Percentiles rank a stretch among this genome's conserved stretches.
phyloP scores from a whole-genome alignment of 208 protist species.

The Crithidia fasciculata region DNA sequence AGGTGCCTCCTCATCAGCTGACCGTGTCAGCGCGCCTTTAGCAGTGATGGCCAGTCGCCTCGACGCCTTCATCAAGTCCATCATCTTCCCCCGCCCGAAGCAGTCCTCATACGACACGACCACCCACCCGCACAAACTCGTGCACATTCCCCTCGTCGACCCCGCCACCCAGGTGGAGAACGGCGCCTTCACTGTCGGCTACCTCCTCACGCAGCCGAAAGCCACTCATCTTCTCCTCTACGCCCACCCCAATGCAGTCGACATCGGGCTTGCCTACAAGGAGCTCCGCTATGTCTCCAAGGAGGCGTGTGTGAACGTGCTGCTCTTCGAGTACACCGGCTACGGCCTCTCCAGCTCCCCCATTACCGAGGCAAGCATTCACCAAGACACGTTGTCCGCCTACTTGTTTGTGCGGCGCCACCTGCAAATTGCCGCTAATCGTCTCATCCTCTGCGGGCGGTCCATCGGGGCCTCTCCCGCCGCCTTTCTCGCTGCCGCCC shows the following conservation, averaged over 20 bases:
- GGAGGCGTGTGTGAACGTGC: slow-evolving; percentile 57
- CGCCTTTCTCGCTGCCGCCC: slow-evolving; percentile 50
- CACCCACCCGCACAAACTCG: slow-evolving; percentile 42
- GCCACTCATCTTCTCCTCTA: slow-evolving; percentile 78
- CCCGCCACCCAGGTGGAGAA: slow-evolving; percentile 47
- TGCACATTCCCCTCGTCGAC: slow-evolving; percentile 73
- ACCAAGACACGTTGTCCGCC: slow-evolving; percentile 68
- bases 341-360: slow-evolving; percentile 72
- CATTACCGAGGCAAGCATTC: slow-evolving; percentile 63
- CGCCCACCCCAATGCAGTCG: slow-evolving; percentile 86
- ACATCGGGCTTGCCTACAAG: slow-evolving; percentile 80
- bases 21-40: slow-evolving; percentile 9
- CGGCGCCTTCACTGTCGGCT: slow-evolving; percentile 66
- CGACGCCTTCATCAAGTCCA: slow-evolving; percentile 71
- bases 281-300: slow-evolving; percentile 68
- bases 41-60: slow-evolving; percentile 52
- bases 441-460: slow-evolving; percentile 78
- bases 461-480: slow-evolving; percentile 77
- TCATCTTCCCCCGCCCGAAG: slow-evolving; percentile 73
- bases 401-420: slow-evolving; percentile 67
- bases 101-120: slow-evolving; percentile 61
- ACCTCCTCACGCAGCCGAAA: slow-evolving; percentile 54
- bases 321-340: slow-evolving; percentile 84
- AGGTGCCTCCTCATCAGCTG: neutral
- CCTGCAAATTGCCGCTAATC: slow-evolving; percentile 55